Conservation (phyloP, 768 basidiomycete genomes). For the Cubamyces sp. region DNA sequence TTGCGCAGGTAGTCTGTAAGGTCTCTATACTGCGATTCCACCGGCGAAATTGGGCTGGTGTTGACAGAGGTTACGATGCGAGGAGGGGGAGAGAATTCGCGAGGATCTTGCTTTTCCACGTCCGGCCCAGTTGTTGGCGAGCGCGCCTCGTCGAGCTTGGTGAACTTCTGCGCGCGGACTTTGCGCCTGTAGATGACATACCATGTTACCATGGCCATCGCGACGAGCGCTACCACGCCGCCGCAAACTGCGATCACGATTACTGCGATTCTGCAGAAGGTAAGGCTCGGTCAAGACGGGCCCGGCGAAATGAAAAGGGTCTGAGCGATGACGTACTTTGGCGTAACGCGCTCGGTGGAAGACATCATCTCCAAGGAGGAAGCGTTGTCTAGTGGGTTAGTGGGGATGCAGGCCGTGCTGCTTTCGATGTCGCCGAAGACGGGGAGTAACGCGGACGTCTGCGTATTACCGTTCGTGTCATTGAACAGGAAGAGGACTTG, state of each 20-base stretch:
- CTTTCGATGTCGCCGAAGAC: constrained; percentile 38
- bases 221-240: constrained; percentile 45
- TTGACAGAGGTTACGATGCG: constrained; percentile 10
- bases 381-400: constrained; percentile 11
- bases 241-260: constrained; percentile 47
- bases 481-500: constrained; percentile 50
- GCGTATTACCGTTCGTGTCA: constrained; percentile 42
- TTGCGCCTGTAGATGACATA: constrained; percentile 42
- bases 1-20: constrained; percentile 16
- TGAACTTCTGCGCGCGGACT: constrained; percentile 36
- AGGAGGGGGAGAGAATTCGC: constrained; percentile 5
- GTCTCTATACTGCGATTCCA: constrained; percentile 3
- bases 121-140: constrained; percentile 6
- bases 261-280: constrained; percentile 42
- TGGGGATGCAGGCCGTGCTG: constrained; percentile 34
- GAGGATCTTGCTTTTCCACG: constrained; percentile 14
- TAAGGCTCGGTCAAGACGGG: background rate
- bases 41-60: constrained; percentile 16
- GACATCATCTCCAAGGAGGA: constrained; percentile 1
- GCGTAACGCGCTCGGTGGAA: background rate
- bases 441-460: constrained; percentile 49
- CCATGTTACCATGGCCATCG: constrained; percentile 48
- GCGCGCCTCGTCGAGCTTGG: constrained; percentile 11
- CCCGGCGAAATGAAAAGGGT: background rate
- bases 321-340: constrained; percentile 1